Evolutionary conservation across 2,329 filamentous ascomycete species (phyloP).

Genomic region (Aspergillus texensis): DNA sequence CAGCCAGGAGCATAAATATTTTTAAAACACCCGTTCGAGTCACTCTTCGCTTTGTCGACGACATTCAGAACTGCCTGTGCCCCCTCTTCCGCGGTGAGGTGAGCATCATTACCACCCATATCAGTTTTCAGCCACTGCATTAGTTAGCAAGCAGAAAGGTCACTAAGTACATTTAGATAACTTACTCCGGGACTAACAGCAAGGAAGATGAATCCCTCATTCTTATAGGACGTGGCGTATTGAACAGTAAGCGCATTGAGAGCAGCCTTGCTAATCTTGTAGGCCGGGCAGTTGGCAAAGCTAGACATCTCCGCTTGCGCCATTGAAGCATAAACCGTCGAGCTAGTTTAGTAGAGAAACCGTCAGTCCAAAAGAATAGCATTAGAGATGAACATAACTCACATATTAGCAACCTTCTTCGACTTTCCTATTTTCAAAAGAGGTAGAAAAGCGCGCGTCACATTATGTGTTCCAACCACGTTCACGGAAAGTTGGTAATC

Average conservation of each 20-base stretch:
- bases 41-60: not conserved
- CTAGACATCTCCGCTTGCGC: not conserved
- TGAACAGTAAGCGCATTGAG: slow-evolving; percentile 52
- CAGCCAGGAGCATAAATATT: slow-evolving; percentile 12
- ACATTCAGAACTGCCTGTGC: slow-evolving; percentile 3
- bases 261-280: slow-evolving; percentile 54
- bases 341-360: not conserved
- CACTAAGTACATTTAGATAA: not conserved
- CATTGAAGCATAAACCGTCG: slow-evolving; percentile 10
- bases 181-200: slow-evolving; percentile 51
- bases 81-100: slow-evolving; percentile 11
- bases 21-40: slow-evolving; percentile 8
- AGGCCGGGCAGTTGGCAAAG: slow-evolving; percentile 36
- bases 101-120: slow-evolving; percentile 12
- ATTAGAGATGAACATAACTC: not conserved
- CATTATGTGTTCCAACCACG: slow-evolving; percentile 11
- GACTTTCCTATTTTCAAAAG: slow-evolving; percentile 2
- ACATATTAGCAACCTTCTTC: slow-evolving; percentile 16
- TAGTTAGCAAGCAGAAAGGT: not conserved
- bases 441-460: slow-evolving; percentile 6
- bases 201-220: slow-evolving; percentile 49
- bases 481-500: slow-evolving; percentile 11
- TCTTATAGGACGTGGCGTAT: slow-evolving; percentile 30
- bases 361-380: not conserved
- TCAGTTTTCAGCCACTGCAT: slow-evolving; percentile 13